Evolutionary conservation across 768 basidiomycete species (phyloP).

Genomic region (Sarcodon sp.): DNA sequence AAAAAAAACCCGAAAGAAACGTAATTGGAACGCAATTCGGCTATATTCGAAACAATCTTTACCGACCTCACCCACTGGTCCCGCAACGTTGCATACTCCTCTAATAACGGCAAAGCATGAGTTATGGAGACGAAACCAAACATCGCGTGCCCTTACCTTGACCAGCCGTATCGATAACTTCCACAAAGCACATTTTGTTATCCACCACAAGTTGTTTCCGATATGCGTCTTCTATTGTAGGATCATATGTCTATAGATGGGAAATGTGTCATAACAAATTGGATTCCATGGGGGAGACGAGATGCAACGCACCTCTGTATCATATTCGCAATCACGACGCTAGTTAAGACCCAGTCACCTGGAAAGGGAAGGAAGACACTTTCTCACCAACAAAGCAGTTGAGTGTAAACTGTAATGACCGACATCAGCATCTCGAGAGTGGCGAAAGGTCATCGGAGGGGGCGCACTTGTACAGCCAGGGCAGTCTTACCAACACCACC

Average conservation of each 20-base stretch:
- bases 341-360: not conserved
- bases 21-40: too few relatives aligned
- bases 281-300: constrained; percentile 7
- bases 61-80: constrained; percentile 97
- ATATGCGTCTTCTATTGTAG: constrained; percentile 97
- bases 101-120: constrained; percentile 24
- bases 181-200: constrained; percentile 90
- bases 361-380: not conserved
- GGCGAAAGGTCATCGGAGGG: not conserved
- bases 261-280: constrained; percentile 3
- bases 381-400: constrained; percentile 90
- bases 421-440: too few relatives aligned
- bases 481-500: constrained; percentile 98
- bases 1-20: not conserved
- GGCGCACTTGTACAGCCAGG: constrained; percentile 84
- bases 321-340: constrained; percentile 1
- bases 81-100: constrained; percentile 93
- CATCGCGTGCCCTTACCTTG: constrained; percentile 52
- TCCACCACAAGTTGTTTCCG: constrained; percentile 91
- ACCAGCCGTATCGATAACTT: constrained; percentile 95
- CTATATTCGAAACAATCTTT: not conserved
- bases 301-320: constrained; percentile 37
- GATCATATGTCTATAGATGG: constrained; percentile 74
- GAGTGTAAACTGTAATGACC: constrained; percentile 64
- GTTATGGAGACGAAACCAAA: constrained; percentile 1